These are phyloP conservation scores for Isatis lusitanica DNA, from an alignment of 441 rosid genomes.

Conservation along the genomic window DNA sequence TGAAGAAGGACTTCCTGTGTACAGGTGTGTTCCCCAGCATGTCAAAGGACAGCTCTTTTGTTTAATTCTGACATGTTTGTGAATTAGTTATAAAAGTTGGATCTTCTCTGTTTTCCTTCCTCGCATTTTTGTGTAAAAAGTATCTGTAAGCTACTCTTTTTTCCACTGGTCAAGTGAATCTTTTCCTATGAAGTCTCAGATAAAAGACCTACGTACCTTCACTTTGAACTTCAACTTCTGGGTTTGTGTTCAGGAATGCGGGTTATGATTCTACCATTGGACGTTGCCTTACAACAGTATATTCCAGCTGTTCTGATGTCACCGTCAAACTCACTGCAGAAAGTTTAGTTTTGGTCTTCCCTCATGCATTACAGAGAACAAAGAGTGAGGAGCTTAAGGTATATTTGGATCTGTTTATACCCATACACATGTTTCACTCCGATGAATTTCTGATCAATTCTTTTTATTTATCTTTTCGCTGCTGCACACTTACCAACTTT, in stretches of 20 bases:
- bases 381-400: conserved; percentile 96
- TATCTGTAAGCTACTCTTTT: conserved; percentile 3
- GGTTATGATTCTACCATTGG: conserved; percentile 87
- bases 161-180: background rate
- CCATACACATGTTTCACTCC: conserved; percentile 27
- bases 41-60: conserved; percentile 6
- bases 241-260: conserved; percentile 56
- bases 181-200: conserved; percentile 4
- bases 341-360: conserved; percentile 60
- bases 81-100: background rate
- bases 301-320: conserved; percentile 72
- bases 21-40: conserved; percentile 59
- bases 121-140: background rate
- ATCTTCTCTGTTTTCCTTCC: conserved; percentile 23
- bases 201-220: conserved; percentile 14
- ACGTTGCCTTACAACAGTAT: conserved; percentile 66
- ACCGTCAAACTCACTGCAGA: conserved; percentile 78
- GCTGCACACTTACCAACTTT: conserved; percentile 7
- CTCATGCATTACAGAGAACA: conserved; percentile 67
- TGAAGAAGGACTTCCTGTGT: conserved; percentile 63
- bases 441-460: conserved; percentile 16
- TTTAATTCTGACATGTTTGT: conserved; percentile 23
- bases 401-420: conserved; percentile 35
- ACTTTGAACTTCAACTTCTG: conserved; percentile 20
- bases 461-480: background rate